Evolutionary conservation across 176 grass and related monocot genomes (phyloP).

Genomic region (Hsuehochloa calcarea): DNA sequence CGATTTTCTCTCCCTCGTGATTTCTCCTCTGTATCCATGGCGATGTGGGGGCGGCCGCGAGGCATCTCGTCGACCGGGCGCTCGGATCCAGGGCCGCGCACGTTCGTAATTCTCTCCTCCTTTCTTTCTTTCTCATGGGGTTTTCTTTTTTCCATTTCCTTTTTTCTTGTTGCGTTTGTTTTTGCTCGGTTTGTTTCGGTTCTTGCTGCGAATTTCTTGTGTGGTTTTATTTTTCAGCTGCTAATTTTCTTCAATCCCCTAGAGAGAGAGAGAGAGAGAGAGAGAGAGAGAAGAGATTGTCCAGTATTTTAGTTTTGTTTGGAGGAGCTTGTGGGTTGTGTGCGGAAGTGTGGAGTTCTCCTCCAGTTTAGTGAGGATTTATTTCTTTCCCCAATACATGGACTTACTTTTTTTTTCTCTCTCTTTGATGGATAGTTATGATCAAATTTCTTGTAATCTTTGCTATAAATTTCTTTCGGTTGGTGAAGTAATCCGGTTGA

Average conservation of each 20-base stretch:
- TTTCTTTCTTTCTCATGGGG: not conserved
- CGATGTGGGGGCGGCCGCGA: conserved; percentile 46
- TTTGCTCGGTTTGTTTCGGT: not conserved
- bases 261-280: too few species aligned
- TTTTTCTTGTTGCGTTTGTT: not conserved
- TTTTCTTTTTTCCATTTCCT: not conserved
- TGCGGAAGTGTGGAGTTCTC: not conserved
- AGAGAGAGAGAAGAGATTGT: not conserved
- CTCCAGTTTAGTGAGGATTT: not conserved
- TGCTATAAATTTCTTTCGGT: not conserved
- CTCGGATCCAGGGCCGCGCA: conserved; percentile 30
- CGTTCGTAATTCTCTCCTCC: not conserved
- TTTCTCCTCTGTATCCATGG: conserved; percentile 10
- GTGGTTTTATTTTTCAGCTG: not conserved
- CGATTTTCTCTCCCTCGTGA: not conserved
- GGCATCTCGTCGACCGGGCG: conserved; percentile 34
- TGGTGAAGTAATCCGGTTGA: not conserved
- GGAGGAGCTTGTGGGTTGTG: not conserved
- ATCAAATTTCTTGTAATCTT: not conserved
- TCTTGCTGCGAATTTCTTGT: not conserved
- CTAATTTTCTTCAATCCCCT: too few species aligned
- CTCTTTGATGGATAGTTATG: not conserved
- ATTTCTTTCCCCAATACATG: too few species aligned
- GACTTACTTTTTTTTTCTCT: too few species aligned
- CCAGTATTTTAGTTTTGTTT: not conserved